These are phyloP conservation scores for Trichosporon sp. DNA, from an alignment of 1,284 basidiomycete species.

Conservation along the genomic window DNA sequence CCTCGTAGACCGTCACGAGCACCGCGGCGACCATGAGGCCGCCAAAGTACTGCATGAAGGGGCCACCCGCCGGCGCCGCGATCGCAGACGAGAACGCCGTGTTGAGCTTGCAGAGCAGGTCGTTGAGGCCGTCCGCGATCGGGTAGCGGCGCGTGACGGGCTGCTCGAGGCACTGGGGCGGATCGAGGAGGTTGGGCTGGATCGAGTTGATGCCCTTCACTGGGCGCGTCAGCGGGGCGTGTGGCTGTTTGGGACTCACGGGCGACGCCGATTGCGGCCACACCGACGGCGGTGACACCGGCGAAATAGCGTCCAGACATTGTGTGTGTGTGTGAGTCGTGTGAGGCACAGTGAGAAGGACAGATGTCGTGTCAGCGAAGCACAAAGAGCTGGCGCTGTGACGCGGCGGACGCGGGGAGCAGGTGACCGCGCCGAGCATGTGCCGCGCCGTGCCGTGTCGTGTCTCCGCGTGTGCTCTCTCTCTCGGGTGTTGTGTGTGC, in stretches of 20 bases:
- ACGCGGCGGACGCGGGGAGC: background rate
- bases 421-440: background rate
- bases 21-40: slow-evolving; percentile 8
- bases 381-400: no score
- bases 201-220: background rate
- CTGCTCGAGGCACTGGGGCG: slow-evolving; percentile 13
- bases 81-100: background rate
- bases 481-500: background rate
- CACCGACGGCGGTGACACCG: slow-evolving; percentile 6
- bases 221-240: background rate
- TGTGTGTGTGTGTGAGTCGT: background rate
- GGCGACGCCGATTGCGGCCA: background rate
- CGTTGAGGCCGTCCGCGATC: background rate
- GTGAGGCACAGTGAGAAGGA: background rate
- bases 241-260: background rate
- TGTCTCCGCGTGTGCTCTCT: background rate
- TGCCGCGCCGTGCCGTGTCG: no score
- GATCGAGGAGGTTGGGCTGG: background rate
- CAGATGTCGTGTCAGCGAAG: background rate
- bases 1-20: slow-evolving; percentile 15
- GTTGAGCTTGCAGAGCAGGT: slow-evolving; percentile 16
- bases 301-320: slow-evolving; percentile 3
- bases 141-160: slow-evolving; percentile 6
- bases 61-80: background rate
- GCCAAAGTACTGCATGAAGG: slow-evolving; percentile 8